A percentile compares a stretch with the other conserved stretches of the same genome.
Evolutionary conservation across 164 flowering plant genomes (phyloP).

Genomic region (Paratinospora sagittata): DNA sequence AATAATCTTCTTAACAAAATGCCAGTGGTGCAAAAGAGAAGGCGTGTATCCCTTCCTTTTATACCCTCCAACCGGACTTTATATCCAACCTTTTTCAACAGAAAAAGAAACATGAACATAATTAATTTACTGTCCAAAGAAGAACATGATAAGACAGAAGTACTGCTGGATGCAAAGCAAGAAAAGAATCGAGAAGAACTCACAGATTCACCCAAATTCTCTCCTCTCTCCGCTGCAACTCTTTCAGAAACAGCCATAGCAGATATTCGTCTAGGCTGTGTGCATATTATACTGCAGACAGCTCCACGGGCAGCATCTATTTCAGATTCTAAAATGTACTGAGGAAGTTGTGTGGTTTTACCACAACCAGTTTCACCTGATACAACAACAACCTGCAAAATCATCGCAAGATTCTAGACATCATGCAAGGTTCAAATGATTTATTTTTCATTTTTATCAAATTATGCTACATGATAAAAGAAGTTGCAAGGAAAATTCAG

Average conservation of each 20-base stretch:
- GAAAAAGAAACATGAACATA: constrained; percentile 5
- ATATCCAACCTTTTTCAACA: constrained; percentile 57
- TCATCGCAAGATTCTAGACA: constrained; percentile 7
- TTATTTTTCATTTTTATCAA: not conserved
- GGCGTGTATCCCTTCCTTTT: constrained; percentile 84
- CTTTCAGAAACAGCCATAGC: constrained; percentile 97
- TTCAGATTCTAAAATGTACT: constrained; percentile 88
- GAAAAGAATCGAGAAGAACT: constrained; percentile 22
- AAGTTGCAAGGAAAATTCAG: not conserved
- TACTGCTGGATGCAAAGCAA: not conserved
- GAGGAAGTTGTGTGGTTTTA: constrained; percentile 97
- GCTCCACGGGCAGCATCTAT: constrained; percentile 69
- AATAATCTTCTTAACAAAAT: constrained; percentile 73
- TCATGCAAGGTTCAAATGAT: not conserved
- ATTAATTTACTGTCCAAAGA: not conserved
- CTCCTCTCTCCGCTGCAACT: constrained; percentile 94
- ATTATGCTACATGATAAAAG: not conserved
- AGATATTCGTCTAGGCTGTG: constrained; percentile 95
- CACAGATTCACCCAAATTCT: constrained; percentile 86
- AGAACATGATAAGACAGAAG: not conserved
- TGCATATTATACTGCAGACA: constrained; percentile 78
- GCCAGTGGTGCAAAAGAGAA: constrained; percentile 90
- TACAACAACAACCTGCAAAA: constrained; percentile 68
- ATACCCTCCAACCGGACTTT: constrained; percentile 85
- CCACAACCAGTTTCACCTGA: constrained; percentile 99